phyloP scores from a whole-genome alignment of 2,329 filamentous ascomycete genomes.

The Penicillium verrucosum region DNA sequence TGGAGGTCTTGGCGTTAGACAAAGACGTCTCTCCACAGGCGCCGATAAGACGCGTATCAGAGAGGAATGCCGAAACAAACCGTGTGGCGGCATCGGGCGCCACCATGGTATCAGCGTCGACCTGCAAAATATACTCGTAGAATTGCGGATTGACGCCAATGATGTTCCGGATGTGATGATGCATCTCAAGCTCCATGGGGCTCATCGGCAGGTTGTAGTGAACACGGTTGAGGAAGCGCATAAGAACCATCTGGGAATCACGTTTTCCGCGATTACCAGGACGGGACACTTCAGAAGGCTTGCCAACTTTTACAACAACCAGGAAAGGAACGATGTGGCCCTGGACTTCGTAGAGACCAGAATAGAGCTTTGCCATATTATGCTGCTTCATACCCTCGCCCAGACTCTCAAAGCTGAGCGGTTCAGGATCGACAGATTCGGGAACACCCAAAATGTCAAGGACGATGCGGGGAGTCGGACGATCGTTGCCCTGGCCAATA shows the following conservation, averaged over 20 bases:
- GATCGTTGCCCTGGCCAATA: conserved; percentile 91
- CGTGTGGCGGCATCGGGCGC: conserved; percentile 84
- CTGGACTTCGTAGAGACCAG: conserved; percentile 93
- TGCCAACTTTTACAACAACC: conserved; percentile 93
- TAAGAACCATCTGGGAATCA: conserved; percentile 96
- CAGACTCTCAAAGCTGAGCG: conserved; percentile 92
- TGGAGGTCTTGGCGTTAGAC: conserved; percentile 87
- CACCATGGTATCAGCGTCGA: conserved; percentile 95
- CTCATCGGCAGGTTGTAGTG: conserved; percentile 98
- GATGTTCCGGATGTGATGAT: conserved; percentile 97
- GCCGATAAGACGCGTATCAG: conserved; percentile 90
- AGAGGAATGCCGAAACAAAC: conserved; percentile 84
- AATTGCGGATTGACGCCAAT: conserved; percentile 98
- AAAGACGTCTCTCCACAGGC: conserved; percentile 93
- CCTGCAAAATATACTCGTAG: conserved; percentile 94
- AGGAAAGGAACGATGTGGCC: conserved; percentile 97
- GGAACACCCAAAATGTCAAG: conserved; percentile 95
- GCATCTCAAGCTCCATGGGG: conserved; percentile 94
- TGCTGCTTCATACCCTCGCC: conserved; percentile 96
- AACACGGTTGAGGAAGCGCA: conserved; percentile 98
- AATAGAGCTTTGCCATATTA: conserved; percentile 99
- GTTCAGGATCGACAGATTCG: conserved; percentile 89
- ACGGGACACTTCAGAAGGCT: conserved; percentile 68
- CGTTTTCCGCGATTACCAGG: conserved; percentile 98
- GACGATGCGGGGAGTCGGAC: conserved; percentile 95